Conservation (phyloP, 2,329 filamentous ascomycete species). For the Hypocrella siamensis region DNA sequence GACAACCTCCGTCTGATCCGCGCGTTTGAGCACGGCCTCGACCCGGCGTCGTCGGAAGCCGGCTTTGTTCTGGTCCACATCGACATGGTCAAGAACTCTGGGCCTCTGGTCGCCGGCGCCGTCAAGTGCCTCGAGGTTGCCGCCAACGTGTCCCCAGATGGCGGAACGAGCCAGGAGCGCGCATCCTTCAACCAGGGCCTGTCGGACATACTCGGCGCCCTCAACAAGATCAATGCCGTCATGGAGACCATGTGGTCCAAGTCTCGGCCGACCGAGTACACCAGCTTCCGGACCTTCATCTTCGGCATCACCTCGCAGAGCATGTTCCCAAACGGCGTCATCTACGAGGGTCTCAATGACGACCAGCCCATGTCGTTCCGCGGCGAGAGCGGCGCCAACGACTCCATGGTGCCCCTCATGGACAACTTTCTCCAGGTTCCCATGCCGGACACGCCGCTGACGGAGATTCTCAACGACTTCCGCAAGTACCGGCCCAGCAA, state of each 20-base stretch:
- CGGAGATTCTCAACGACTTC: conserved; percentile 78
- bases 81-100: conserved; percentile 85
- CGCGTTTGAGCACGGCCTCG: conserved; percentile 79
- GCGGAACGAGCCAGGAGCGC: conserved; percentile 22
- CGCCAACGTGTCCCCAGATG: conserved; percentile 12
- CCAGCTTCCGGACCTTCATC: conserved; percentile 88
- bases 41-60: conserved; percentile 76
- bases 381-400: conserved; percentile 86
- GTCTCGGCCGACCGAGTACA: conserved; percentile 71
- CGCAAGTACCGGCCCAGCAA: conserved; percentile 77
- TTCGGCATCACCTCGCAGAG: conserved; percentile 87
- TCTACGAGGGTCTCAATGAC: conserved; percentile 73
- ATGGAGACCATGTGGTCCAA: conserved; percentile 92
- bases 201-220: conserved; percentile 39
- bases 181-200: conserved; percentile 49
- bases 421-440: conserved; percentile 75
- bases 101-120: conserved; percentile 57
- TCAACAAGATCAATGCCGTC: conserved; percentile 52
- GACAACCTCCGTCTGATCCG: conserved; percentile 69
- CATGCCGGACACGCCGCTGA: conserved; percentile 83
- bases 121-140: conserved; percentile 48
- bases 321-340: conserved; percentile 86
- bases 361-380: conserved; percentile 62
- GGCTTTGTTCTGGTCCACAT: conserved; percentile 94
- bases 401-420: conserved; percentile 82